These are phyloP conservation scores for Nasturtium officinale DNA, from an alignment of 345 rosid genomes.

Conservation along the genomic window DNA sequence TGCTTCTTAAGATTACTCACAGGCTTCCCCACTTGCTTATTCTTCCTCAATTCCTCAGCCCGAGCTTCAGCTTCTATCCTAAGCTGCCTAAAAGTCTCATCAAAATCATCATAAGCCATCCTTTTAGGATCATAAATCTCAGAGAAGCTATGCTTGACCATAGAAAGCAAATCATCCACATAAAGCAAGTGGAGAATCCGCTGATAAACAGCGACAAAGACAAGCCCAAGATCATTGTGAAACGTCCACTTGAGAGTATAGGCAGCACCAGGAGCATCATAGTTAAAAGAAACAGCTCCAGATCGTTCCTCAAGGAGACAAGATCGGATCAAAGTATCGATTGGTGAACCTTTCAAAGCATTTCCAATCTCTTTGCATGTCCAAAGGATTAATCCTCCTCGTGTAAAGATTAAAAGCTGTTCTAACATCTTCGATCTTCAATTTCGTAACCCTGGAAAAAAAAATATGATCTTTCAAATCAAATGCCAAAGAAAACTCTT, in stretches of 20 bases:
- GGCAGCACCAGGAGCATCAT: constrained; percentile 79
- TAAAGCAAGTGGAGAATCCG: constrained; percentile 84
- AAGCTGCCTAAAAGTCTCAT: constrained; percentile 88
- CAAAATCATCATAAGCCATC: constrained; percentile 65
- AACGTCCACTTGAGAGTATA: constrained; percentile 98
- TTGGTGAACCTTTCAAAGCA: constrained; percentile 90
- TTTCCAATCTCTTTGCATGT: constrained; percentile 93
- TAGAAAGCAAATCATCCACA: constrained; percentile 83
- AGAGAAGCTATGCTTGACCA: constrained; percentile 74
- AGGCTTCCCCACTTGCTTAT: constrained; percentile 62
- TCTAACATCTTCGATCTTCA: constrained; percentile 70
- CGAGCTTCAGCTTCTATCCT: constrained; percentile 92
- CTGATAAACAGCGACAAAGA: constrained; percentile 96
- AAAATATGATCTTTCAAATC: constrained; percentile 10
- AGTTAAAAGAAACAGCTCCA: constrained; percentile 69
- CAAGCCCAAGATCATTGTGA: constrained; percentile 93
- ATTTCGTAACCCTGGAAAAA: constrained; percentile 36
- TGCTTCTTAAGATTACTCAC: constrained; percentile 58
- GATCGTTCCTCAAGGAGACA: constrained; percentile 98
- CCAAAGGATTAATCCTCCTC: constrained; percentile 99
- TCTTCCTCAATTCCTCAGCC: constrained; percentile 79
- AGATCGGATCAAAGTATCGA: constrained; percentile 85
- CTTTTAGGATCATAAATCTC: constrained; percentile 80
- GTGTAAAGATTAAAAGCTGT: constrained; percentile 85
- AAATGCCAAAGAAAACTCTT: not conserved